Evolutionary conservation across 352 stramenopile genomes (phyloP), one percentile per base, ranked within the genome.

Genomic region (Globisporangium orthogonon): DNA sequence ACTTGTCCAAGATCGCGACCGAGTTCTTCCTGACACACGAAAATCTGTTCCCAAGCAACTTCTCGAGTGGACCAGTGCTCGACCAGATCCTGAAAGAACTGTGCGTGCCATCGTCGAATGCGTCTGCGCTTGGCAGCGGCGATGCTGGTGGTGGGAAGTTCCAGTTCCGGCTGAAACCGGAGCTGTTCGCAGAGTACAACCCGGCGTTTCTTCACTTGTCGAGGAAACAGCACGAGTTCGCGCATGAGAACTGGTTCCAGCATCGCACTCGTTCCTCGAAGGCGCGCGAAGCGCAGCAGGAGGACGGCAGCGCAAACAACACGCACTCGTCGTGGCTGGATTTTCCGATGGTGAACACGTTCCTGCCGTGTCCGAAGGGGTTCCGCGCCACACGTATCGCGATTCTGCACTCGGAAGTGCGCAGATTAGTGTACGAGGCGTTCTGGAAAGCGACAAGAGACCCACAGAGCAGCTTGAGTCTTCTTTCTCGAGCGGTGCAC

Each of bases 161-260:
- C 43, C 78, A 87, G 61, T 96, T 93, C 67, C 78, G 78, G 0
- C 70, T 96, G 18, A 90, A 92, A 45, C 77, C 87, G 0, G 76
- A 92, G 58, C 67, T 90, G 7, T 90, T 85, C 46, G 80, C 83
- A 29, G 82, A 94, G 61, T 96, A 95, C 68, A 82, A 87, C 50
- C 82, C 87, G 14, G 89, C 83, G 7, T 94, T 91, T 54, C 78
- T 92, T n/a, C 83, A 94, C 51, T 58, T 95, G 50, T 91, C 87
- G 23, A 74, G 85, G 39, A 92, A 95, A 49, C 85, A 96, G 41
- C 86, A 96, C 56, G 85, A 94, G 57, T 83, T 82, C 47, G 85
- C 87, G 10, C 85, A 92, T 60, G 80, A 95, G 56, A 94, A 94
- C 33, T 93, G 85, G 76, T 91, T 92, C 50, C 84, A 91, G 44